These are phyloP conservation scores for Geranomyces michiganensis DNA, from an alignment of 192 early-diverging fungal genomes.

Conservation along the genomic window DNA sequence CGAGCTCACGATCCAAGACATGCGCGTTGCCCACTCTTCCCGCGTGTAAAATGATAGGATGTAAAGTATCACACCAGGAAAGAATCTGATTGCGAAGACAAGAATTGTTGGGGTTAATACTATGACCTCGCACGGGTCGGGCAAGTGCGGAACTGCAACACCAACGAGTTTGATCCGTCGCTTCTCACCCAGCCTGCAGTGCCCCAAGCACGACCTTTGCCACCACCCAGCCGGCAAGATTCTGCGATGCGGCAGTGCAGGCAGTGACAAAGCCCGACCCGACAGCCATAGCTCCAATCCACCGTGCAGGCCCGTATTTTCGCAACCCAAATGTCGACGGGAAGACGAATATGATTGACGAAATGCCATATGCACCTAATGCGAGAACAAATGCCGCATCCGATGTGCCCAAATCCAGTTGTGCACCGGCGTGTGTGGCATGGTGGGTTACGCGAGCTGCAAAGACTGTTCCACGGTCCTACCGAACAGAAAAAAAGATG, in stretches of 20 bases:
- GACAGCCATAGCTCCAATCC: conserved; percentile 33
- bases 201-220: conserved; percentile 32
- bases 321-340: conserved; percentile 32
- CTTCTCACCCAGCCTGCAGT: conserved; percentile 33
- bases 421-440: not conserved
- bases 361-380: conserved; percentile 20
- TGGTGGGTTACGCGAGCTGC: conserved; percentile 21
- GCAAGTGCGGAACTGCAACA: no score
- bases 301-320: conserved; percentile 25
- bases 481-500: not conserved
- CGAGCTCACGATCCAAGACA: conserved; percentile 34
- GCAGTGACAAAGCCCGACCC: conserved; percentile 29
- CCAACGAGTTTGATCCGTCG: no score
- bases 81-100: conserved; percentile 36
- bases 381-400: conserved; percentile 17
- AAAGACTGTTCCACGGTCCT: conserved; percentile 21
- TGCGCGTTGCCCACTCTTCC: conserved; percentile 43
- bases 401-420: not conserved
- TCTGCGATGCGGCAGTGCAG: conserved; percentile 20
- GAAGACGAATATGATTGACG: conserved; percentile 6
- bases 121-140: not conserved
- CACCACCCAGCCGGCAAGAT: conserved; percentile 27
- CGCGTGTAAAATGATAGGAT: conserved; percentile 42
- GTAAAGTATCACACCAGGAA: conserved; percentile 35
- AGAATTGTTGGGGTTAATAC: not conserved